phyloP scores from a whole-genome alignment of 2,329 filamentous ascomycete species.

The Rutstroemia sp. region DNA sequence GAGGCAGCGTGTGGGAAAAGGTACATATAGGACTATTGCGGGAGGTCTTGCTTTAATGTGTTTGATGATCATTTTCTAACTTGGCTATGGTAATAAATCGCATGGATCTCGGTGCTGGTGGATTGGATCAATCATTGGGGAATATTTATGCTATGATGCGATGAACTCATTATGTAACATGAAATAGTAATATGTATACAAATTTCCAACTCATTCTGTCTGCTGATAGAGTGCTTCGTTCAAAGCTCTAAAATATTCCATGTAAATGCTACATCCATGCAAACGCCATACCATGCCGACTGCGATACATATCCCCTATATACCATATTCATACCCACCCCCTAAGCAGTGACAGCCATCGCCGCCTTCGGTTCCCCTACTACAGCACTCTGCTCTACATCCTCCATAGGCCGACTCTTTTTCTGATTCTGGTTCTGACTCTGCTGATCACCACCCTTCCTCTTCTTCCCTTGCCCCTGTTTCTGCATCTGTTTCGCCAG shows the following conservation, averaged over 20 bases:
- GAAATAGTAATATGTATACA: background rate
- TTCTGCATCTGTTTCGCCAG: conserved; percentile 11
- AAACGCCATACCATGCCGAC: background rate
- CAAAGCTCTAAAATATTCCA: background rate
- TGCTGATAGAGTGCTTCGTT: background rate
- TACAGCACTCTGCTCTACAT: background rate
- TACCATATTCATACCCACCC: background rate
- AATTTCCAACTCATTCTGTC: background rate
- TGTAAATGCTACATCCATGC: background rate
- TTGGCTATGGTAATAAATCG: background rate
- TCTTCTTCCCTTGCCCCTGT: conserved; percentile 1
- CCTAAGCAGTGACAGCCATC: conserved; percentile 1
- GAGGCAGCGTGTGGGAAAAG: background rate
- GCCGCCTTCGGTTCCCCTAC: background rate
- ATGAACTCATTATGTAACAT: background rate
- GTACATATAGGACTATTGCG: background rate
- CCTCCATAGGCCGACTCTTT: conserved; percentile 1
- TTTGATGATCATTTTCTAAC: background rate
- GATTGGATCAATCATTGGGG: background rate
- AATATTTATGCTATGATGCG: background rate
- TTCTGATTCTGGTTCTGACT: background rate
- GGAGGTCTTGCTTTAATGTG: background rate
- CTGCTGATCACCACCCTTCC: background rate
- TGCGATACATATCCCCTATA: background rate
- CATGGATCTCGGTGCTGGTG: background rate